Percentiles rank a stretch among this genome's conserved stretches.
Evolutionary conservation across 805 yeast species (phyloP).

Genomic region (Ogataea methanolica): DNA sequence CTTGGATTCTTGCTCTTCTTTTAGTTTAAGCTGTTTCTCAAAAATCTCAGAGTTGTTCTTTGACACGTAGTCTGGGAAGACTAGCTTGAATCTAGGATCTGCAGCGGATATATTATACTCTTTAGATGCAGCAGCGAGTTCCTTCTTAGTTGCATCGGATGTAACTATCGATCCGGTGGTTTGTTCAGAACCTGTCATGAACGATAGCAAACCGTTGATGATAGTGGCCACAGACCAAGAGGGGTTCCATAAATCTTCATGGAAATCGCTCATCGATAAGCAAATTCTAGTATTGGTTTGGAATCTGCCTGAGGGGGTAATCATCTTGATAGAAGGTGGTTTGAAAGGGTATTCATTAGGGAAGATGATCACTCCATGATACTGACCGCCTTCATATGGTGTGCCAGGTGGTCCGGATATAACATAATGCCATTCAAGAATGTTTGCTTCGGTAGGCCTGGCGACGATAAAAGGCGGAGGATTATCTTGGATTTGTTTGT

Average conservation of each 20-base stretch:
- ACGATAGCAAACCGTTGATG: conserved; percentile 79
- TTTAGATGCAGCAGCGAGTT: conserved; percentile 55
- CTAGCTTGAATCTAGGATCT: conserved; percentile 50
- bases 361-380: conserved; percentile 81
- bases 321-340: conserved; percentile 86
- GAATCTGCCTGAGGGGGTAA: conserved; percentile 88
- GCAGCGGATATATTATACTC: conserved; percentile 49
- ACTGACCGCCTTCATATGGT: conserved; percentile 82
- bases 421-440: conserved; percentile 90
- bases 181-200: conserved; percentile 83
- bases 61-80: conserved; percentile 66
- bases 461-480: conserved; percentile 87
- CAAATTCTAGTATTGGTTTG: conserved; percentile 78
- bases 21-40: conserved; percentile 7
- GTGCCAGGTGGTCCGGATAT: conserved; percentile 91
- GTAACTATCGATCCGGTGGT: conserved; percentile 82
- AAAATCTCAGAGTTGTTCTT: conserved; percentile 34
- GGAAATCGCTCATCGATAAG: conserved; percentile 90
- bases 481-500: conserved; percentile 65
- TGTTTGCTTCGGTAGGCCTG: conserved; percentile 81
- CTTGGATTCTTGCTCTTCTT: conserved; percentile 11
- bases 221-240: conserved; percentile 93
- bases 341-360: conserved; percentile 86
- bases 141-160: conserved; percentile 50
- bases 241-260: conserved; percentile 95